These are phyloP conservation scores for Niebla homalea DNA, from an alignment of 495 filamentous ascomycete genomes.

Conservation along the genomic window DNA sequence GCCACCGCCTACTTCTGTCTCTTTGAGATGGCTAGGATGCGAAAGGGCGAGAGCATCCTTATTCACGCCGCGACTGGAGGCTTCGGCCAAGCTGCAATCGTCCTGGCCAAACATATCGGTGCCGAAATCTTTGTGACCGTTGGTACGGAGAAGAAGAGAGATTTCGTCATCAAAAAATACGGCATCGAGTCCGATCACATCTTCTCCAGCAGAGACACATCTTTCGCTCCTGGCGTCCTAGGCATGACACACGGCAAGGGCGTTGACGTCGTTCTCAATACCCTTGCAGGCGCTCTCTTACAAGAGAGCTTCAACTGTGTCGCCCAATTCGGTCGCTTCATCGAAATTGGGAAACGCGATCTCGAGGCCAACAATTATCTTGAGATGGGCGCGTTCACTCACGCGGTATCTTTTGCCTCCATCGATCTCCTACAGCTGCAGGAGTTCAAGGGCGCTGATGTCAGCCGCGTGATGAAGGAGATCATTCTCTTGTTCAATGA, in stretches of 20 bases:
- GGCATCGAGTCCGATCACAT: conserved; percentile 14
- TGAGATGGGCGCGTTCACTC: conserved; percentile 4
- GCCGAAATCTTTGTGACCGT: conserved; percentile 35
- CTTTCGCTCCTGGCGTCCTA: neutral
- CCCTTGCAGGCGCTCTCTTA: conserved; percentile 9
- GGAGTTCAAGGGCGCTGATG: conserved; percentile 22
- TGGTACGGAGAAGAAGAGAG: conserved; percentile 6
- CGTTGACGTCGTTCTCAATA: conserved; percentile 13
- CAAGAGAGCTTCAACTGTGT: conserved; percentile 21
- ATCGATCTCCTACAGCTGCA: conserved; percentile 33
- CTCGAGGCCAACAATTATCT: conserved; percentile 21
- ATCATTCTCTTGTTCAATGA: conserved; percentile 14
- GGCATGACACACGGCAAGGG: conserved; percentile 7
- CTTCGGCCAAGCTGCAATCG: conserved; percentile 44
- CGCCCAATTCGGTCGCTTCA: conserved; percentile 30
- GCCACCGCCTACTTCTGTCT: conserved; percentile 41
- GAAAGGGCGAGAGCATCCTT: conserved; percentile 29
- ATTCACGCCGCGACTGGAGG: conserved; percentile 42
- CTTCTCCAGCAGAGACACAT: conserved; percentile 8
- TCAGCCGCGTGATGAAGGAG: conserved; percentile 27
- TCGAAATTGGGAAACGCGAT: conserved; percentile 33
- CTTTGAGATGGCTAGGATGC: conserved; percentile 7
- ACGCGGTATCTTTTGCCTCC: conserved; percentile 23
- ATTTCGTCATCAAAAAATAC: conserved; percentile 4
- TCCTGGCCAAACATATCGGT: conserved; percentile 36